A percentile compares a stretch with the other conserved stretches of the same genome.
Conservation (phyloP, 768 basidiomycete species). For the Amanita polypyramis region DNA sequence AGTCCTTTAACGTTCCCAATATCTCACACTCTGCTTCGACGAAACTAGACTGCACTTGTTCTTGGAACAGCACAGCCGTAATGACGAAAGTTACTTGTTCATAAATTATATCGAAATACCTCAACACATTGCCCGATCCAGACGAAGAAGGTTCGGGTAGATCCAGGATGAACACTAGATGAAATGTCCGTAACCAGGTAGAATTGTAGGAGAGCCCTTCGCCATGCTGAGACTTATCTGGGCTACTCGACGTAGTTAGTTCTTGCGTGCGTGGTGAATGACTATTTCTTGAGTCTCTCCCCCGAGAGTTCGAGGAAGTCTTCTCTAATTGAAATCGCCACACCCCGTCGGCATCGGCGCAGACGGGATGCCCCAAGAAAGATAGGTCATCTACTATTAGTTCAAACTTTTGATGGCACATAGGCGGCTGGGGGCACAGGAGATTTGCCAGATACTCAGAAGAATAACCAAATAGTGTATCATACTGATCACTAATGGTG, state of each 20-base stretch:
- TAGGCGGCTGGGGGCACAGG: conserved; percentile 64
- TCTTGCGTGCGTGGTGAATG: conserved; percentile 24
- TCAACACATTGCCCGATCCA: conserved; percentile 62
- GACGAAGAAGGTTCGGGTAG: conserved; percentile 85
- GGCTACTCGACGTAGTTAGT: conserved; percentile 16
- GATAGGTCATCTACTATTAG: conserved; percentile 84
- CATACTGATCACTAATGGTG: conserved; percentile 39
- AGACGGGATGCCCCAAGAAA: conserved; percentile 93
- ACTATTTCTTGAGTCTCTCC: conserved; percentile 40
- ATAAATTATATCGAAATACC: conserved; percentile 82
- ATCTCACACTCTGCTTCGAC: conserved; percentile 74
- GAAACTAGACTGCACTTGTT: conserved; percentile 81
- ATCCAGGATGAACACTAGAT: conserved; percentile 81
- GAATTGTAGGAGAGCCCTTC: conserved; percentile 23
- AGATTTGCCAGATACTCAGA: conserved; percentile 73
- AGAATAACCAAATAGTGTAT: conserved; percentile 69
- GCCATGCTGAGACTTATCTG: conserved; percentile 19
- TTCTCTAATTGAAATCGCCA: conserved; percentile 73
- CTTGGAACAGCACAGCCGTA: conserved; percentile 86
- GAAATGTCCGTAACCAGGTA: conserved; percentile 66
- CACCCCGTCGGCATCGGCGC: conserved; percentile 55
- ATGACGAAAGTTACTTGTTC: conserved; percentile 83
- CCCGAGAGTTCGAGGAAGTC: conserved; percentile 37
- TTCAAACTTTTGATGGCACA: conserved; percentile 94
- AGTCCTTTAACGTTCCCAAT: conserved; percentile 62